Conservation (phyloP, 129 eudicot genomes). For the carrot (Daucus carota) region DH1_v3.0 NC_030384.2:31918001-31918500, state of each 20-base stretch:
- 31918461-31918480: neutral
- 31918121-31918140: conserved; percentile 88
- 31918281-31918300: too few species aligned
- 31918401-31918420: neutral
- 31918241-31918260: neutral
- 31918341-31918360: too few species aligned
- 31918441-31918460: neutral
- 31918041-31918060: conserved; percentile 39
- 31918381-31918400: neutral
- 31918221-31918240: neutral
- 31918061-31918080: conserved; percentile 79
- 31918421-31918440: neutral
- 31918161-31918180: conserved; percentile 40
- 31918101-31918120: conserved; percentile 91
- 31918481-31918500: conserved; percentile 19
- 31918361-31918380: neutral
- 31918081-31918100: conserved; percentile 73
- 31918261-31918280: neutral
- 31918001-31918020: neutral
- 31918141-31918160: conserved; percentile 54
- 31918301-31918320: too few species aligned
- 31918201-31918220: conserved; percentile 39
- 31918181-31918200: conserved; percentile 45
- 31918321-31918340: too few species aligned
- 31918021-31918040: neutral